Conservation (phyloP, 1,284 basidiomycete genomes). For the Apiotrichum gamsii region DNA sequence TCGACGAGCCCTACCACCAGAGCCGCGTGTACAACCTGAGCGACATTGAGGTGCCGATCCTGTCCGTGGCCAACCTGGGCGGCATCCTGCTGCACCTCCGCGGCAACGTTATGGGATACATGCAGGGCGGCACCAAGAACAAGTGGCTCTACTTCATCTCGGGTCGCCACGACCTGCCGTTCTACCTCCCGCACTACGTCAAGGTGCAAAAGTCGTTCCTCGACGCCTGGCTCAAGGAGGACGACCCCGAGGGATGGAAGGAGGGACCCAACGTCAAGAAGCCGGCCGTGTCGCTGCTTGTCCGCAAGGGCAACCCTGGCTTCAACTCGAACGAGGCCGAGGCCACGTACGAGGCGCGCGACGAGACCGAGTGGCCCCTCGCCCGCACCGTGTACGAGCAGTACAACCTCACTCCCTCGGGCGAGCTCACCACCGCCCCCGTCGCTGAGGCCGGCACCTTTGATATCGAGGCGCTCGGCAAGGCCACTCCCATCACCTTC, state of each 20-base stretch:
- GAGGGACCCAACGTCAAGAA: slow-evolving; percentile 32
- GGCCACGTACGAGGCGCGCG: slow-evolving; percentile 24
- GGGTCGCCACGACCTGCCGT: slow-evolving; percentile 41
- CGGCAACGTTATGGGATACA: slow-evolving; percentile 40
- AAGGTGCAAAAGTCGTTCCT: slow-evolving; percentile 37
- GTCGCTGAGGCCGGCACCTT: slow-evolving; percentile 2
- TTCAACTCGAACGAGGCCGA: slow-evolving; percentile 38
- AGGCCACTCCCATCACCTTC: slow-evolving; percentile 21
- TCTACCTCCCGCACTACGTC: slow-evolving; percentile 36
- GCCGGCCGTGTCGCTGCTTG: slow-evolving; percentile 32
- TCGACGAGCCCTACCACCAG: slow-evolving; percentile 35
- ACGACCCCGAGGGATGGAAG: slow-evolving; percentile 29
- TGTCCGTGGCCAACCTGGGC: slow-evolving; percentile 41
- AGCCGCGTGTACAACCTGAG: slow-evolving; percentile 31
- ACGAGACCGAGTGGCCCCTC: slow-evolving; percentile 34
- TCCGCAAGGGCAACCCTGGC: slow-evolving; percentile 39
- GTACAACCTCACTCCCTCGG: slow-evolving; percentile 23
- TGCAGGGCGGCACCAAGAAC: slow-evolving; percentile 32
- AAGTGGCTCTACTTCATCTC: slow-evolving; percentile 44
- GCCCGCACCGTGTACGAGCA: slow-evolving; percentile 31
- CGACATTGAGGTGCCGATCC: slow-evolving; percentile 36
- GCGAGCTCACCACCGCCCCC: background rate
- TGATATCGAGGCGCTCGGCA: slow-evolving; percentile 19
- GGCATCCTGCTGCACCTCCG: slow-evolving; percentile 39
- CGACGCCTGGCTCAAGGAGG: slow-evolving; percentile 32